Base-by-base conservation (phyloP, 352 stramenopile species). In the Phytophthora rubi region DNA sequence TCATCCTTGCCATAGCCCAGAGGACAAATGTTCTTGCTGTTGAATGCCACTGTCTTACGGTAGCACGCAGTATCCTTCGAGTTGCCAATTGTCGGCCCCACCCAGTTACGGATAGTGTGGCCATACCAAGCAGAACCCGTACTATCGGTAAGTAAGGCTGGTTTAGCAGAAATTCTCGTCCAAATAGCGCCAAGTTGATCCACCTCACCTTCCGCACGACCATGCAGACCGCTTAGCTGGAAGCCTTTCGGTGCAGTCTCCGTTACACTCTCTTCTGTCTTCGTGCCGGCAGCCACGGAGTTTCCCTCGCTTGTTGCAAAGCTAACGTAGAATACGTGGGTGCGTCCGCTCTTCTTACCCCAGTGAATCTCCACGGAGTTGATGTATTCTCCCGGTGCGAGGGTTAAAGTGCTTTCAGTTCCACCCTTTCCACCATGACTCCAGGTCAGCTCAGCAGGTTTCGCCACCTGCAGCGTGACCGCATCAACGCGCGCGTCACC, bases 1-100 rank as follows among this genome's bases (percentile, higher is more conserved):
- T 86, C 53, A 3, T 81, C 78, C 59, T 88, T 81, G 37, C 71
- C 81, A 33, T 79, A 63, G 63, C 59, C 73, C 8, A 59, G 39
- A 10, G 73, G 67, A 51, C 79, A 86, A 0, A 62, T 51, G 42
- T 71, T 82, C 76, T 47, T 76, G 68, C 21, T 60, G 55, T 23
- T 65, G 62, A 54, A 75, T 74, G 2, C 48, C 21, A 71, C 61
- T 2, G 68, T 79, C 53, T 80, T 80, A 16, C 79, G 73, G 28
- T 65, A 65, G 33, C 59, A 65, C 2, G 59, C 59, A 4, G 59
- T 58, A 45, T 65, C 59, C 37, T 70, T 86, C 73, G 64, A 64
- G 75, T 13, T 65, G 66, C 62, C 64, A 66, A 71, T 83, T 54
- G 65, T 65, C 8, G 59, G 59, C 5, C 59, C 59, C 47, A 65